Percentiles rank a stretch among this genome's conserved stretches.
These are phyloP conservation scores for Celoporthe dispersa DNA, from an alignment of 2,329 filamentous ascomycete species.

Conservation along the genomic window DNA sequence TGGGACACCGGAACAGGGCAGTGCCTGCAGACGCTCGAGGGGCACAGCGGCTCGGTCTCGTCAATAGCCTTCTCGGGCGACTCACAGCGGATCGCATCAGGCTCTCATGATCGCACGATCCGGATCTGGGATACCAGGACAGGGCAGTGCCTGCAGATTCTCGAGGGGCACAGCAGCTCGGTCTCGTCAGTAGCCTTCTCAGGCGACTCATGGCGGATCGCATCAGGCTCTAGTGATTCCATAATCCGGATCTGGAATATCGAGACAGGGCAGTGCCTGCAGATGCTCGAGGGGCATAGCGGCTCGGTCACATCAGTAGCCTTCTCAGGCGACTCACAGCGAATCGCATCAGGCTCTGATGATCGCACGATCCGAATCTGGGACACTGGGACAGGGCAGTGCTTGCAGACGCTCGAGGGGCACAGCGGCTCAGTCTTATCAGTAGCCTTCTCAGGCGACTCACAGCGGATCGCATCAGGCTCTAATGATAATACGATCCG, in stretches of 20 bases:
- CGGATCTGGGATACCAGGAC: conserved; percentile 15
- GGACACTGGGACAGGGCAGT: not conserved
- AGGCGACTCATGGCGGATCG: not conserved
- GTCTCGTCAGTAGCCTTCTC: not conserved
- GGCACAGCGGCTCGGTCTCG: not conserved
- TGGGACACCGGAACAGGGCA: conserved; percentile 3
- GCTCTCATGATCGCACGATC: not conserved
- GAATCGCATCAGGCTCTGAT: not conserved
- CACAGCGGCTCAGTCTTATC: no score
- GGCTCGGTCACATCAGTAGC: not conserved
- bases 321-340: not conserved
- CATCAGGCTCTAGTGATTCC: not conserved
- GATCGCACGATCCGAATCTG: not conserved
- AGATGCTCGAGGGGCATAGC: not conserved
- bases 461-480: no score
- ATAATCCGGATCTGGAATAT: not conserved
- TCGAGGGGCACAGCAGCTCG: not conserved
- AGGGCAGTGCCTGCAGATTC: not conserved
- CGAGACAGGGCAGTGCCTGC: not conserved
- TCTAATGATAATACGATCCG: no score
- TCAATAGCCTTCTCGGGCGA: conserved; percentile 20
- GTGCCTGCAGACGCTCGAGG: conserved; percentile 26
- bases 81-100: conserved; percentile 8
- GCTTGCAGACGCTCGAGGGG: not conserved
- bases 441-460: no score